A percentile compares a stretch with the other conserved stretches of the same genome.
These are phyloP conservation scores for Biancaea sappan DNA, from an alignment of 306 rosid genomes.

Conservation along the genomic window DNA sequence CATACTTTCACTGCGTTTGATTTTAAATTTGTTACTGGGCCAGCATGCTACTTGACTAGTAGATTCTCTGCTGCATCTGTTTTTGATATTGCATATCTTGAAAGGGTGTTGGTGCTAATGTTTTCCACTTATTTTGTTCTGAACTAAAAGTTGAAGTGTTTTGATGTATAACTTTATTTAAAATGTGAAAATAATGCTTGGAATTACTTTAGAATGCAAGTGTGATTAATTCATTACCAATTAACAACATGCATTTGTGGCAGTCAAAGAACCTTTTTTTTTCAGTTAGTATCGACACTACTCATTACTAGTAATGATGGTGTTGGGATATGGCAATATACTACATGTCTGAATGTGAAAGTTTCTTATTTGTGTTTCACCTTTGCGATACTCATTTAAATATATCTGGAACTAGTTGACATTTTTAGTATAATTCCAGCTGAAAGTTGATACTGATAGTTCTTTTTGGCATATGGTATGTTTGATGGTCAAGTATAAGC, in stretches of 20 bases:
- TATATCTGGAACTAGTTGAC: not conserved
- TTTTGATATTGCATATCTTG: not conserved
- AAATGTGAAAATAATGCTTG: not conserved
- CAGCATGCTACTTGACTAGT: not conserved
- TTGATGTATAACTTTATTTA: constrained; percentile 2
- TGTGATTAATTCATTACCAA: not conserved
- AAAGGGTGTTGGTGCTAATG: constrained; percentile 1
- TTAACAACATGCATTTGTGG: not conserved
- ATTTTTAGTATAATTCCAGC: not conserved
- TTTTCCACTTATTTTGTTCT: not conserved
- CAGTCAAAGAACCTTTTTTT: not conserved
- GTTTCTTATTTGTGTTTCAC: not conserved
- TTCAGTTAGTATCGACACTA: not conserved
- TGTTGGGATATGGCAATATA: not conserved
- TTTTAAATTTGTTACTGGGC: not conserved
- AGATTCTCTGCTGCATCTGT: not conserved
- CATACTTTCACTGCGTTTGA: constrained; percentile 15
- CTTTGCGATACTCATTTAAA: not conserved
- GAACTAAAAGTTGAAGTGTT: not conserved
- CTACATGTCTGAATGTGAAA: not conserved
- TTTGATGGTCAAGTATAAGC: not conserved
- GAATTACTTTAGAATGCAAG: not conserved
- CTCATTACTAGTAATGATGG: constrained; percentile 2
- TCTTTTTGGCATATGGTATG: not conserved
- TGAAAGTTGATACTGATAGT: not conserved